Evolutionary conservation across 2,329 filamentous ascomycete species (phyloP), one percentile per base, ranked within the genome.

Genomic region (Xylaria digitata): DNA sequence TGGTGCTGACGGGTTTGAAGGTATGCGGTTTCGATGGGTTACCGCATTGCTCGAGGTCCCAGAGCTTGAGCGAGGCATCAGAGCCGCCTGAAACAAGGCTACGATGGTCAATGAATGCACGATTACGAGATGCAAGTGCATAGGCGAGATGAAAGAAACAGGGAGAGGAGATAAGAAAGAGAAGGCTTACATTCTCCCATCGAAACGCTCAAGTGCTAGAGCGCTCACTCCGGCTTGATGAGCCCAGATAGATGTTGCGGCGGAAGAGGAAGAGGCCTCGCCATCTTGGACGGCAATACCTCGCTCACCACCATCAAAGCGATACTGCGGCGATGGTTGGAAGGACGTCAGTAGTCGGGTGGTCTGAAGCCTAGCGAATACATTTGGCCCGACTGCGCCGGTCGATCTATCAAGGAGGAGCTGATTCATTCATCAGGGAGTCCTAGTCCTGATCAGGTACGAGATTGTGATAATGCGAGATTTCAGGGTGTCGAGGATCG

Each of bases 31-130:
- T 77, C 69, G 80, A 81, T 6, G 82, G 78, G 67, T 82, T 82
- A 13, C 76, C 77, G 71, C 83, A 82, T 56, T 85, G 81, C 74
- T 97, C 92, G 6, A 97, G 86, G 79, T 97, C 90, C 94, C 94
- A 97, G 52, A 97, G 81, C 71, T 90, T 92, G 75, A 97, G 88
- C 0, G 91, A 92, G 9, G 92, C 92, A 76, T 97, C 93, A 4
- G 92, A 90, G 34, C 94, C 94, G 3, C 93, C 95, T 0, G 94
- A 97, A 1, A 97, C 80, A 69, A 97, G 85, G 71, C 92, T 91
- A 15, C 13, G 19, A 62, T 26, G 3, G 45, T 55, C 45, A 62
- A 43, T 19, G 26, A 34, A n/a, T 46, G 52, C 67, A 77, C 66
- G 37, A 37, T 3, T 23, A 19, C 2, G 9, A 4, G 7, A 17